Base-by-base conservation (phyloP, 2,329 filamentous ascomycete species). In the Ambrosiella beaveri region DNA sequence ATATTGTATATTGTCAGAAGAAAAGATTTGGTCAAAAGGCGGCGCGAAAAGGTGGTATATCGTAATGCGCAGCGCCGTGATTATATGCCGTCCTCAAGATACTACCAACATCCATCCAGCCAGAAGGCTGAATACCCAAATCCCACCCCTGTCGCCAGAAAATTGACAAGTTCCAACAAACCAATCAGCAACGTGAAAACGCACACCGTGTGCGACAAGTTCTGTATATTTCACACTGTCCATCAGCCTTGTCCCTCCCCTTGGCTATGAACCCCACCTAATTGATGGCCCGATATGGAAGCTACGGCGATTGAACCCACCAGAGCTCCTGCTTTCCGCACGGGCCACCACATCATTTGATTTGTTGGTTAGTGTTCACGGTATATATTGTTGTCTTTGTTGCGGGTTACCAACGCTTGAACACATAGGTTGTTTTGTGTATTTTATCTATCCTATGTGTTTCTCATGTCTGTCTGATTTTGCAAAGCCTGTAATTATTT, bases 221-320 rank as follows among this genome's bases (percentile, higher is more conserved):
- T 4, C 27, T 17, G 12, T 5, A 27, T 27, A 54, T 15, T 54
- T 7, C n/a, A 17, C 52, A 54, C 52, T 19, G 52, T 54, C 38
- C 19, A n/a, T 41, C 47, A 54, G 52, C 52, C 52, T 54, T 44
- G 52, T 41, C 37, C n/a, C 38, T 15, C 38, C 52, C 52, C 27
- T 41, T 47, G 11, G 13, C n/a, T 37, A 9, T 41, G 13, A 39
- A 54, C 52, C 38, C 36, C 37, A 54, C 36, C 39, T 54, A 19
- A 39, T 13, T 15, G 11, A 41, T 54, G 47, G 17, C 47, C 19
- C 12, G 35, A 11, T 51, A 27, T n/a, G 47, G 19, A 51, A 51
- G 47, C 47, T 51, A 36, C 47, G 47, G 27, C 47, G 27, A n/a
- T 36, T 51, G 27, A 51, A 51, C 27, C 47, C 27, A 27, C 47